A percentile compares a stretch with the other conserved stretches of the same genome.
These are phyloP conservation scores for Chondrostereum purpureum DNA, from an alignment of 1,284 basidiomycete genomes.

Conservation along the genomic window DNA sequence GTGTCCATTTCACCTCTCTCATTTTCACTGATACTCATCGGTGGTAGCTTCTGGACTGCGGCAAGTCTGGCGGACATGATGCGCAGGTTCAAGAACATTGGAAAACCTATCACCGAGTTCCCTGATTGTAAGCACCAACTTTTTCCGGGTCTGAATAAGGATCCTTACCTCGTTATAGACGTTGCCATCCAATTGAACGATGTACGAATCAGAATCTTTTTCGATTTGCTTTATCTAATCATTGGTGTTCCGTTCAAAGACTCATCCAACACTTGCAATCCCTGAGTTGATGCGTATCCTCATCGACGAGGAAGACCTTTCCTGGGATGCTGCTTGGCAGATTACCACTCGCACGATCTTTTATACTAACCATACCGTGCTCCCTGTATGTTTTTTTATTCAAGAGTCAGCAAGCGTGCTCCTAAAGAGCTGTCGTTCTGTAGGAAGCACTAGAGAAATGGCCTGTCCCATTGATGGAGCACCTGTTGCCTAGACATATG, in stretches of 20 bases:
- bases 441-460: conserved; percentile 83
- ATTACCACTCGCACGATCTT: conserved; percentile 87
- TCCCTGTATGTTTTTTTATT: conserved; percentile 45
- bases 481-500: conserved; percentile 79
- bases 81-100: conserved; percentile 75
- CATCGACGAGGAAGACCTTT: conserved; percentile 83
- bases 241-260: conserved; percentile 36
- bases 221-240: conserved; percentile 16
- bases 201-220: no score
- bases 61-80: conserved; percentile 84
- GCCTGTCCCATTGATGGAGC: conserved; percentile 77
- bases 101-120: conserved; percentile 68
- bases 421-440: conserved; percentile 1
- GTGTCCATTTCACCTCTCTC: conserved; percentile 13
- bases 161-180: conserved; percentile 37
- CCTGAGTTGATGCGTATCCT: conserved; percentile 91
- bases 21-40: neutral
- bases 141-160: no score
- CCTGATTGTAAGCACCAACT: conserved; percentile 76
- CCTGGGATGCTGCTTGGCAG: conserved; percentile 79
- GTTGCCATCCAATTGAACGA: conserved; percentile 89
- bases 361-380: conserved; percentile 89
- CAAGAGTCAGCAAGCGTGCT: neutral
- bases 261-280: conserved; percentile 89
- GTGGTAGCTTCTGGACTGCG: conserved; percentile 75